Evolutionary conservation across 2,329 filamentous ascomycete genomes (phyloP).

Genomic region (Xylaria arbuscula): DNA sequence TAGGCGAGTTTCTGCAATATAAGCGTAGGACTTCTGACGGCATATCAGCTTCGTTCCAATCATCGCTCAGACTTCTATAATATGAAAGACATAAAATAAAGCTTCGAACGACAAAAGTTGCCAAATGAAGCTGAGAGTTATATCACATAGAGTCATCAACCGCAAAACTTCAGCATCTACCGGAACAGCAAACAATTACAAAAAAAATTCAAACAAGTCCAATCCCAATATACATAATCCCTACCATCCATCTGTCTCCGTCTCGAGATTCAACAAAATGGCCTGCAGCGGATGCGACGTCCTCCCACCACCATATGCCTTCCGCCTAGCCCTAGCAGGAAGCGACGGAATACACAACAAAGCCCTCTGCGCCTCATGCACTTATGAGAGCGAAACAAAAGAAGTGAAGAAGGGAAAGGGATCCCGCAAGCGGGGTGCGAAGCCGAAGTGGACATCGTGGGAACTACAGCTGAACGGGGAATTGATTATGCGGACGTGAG

Average conservation of each 20-base stretch:
- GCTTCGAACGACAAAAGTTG: background rate
- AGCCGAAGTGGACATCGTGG: conserved; percentile 37
- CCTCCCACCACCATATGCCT: conserved; percentile 34
- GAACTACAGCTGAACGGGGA: conserved; percentile 34
- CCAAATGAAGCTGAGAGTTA: background rate
- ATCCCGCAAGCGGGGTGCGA: conserved; percentile 17
- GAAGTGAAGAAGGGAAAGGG: conserved; percentile 18
- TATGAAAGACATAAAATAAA: background rate
- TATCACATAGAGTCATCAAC: background rate
- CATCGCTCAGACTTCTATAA: background rate
- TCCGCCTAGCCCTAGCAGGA: conserved; percentile 30
- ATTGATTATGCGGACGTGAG: conserved; percentile 31
- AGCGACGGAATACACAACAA: conserved; percentile 23
- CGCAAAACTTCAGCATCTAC: background rate
- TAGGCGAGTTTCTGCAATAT: background rate
- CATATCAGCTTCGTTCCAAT: background rate
- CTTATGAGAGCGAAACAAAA: conserved; percentile 6
- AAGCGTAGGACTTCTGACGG: conserved; percentile 8
- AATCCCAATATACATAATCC: background rate
- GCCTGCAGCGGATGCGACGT: conserved; percentile 33
- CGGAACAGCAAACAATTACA: no score
- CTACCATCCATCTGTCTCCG: background rate
- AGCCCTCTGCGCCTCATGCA: conserved; percentile 30
- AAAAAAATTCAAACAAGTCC: background rate
- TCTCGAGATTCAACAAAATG: conserved; percentile 18